phyloP scores from a whole-genome alignment of 2,329 filamentous ascomycete species.

The Aspergillus quadricinctus region DNA sequence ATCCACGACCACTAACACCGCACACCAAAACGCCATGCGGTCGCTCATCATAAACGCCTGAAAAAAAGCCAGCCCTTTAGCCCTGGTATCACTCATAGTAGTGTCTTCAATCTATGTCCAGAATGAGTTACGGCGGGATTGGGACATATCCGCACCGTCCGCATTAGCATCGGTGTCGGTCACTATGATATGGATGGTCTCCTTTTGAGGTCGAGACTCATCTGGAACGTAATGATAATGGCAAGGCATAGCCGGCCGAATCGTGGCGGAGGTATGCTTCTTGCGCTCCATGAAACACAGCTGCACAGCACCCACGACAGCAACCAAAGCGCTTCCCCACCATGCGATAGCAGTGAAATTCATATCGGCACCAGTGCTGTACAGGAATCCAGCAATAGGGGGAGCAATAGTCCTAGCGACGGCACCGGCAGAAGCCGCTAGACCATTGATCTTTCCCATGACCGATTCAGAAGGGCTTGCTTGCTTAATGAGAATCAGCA shows the following conservation, averaged over 20 bases:
- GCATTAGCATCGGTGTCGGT: constrained; percentile 16
- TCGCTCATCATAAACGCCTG: background rate
- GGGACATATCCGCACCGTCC: background rate
- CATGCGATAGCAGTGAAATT: constrained; percentile 59
- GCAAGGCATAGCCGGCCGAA: constrained; percentile 33
- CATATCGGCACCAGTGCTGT: constrained; percentile 56
- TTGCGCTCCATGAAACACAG: constrained; percentile 52
- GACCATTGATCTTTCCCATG: constrained; percentile 67
- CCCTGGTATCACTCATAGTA: background rate
- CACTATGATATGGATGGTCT: constrained; percentile 28
- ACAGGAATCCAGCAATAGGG: constrained; percentile 63
- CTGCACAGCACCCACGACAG: constrained; percentile 53
- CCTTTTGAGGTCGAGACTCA: constrained; percentile 15
- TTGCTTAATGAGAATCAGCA: constrained; percentile 69
- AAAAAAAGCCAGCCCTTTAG: background rate
- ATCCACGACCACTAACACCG: background rate
- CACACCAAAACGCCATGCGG: constrained; percentile 6
- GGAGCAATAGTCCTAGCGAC: constrained; percentile 66
- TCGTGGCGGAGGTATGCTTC: constrained; percentile 38
- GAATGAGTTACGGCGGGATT: background rate
- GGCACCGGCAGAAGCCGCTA: constrained; percentile 68
- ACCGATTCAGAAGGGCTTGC: constrained; percentile 59
- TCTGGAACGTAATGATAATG: constrained; percentile 18
- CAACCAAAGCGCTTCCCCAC: constrained; percentile 57
- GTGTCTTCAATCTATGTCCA: background rate